A percentile compares a stretch with the other conserved stretches of the same genome.
phyloP scores from a whole-genome alignment of 2,329 filamentous ascomycete species.

The Xylariaceae sp. region DNA sequence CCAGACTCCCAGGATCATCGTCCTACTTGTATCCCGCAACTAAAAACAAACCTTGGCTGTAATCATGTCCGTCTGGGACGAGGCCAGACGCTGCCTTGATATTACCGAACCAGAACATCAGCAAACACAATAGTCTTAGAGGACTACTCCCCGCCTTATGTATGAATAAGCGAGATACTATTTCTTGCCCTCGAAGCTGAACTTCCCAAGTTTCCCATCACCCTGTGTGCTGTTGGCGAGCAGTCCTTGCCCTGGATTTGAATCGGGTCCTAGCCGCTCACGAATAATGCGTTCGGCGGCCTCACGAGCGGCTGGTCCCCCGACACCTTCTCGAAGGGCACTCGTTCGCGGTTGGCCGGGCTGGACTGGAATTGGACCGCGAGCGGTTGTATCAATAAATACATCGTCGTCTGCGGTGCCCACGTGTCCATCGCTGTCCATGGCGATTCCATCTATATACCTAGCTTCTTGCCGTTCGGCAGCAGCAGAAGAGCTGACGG shows the following conservation, averaged over 20 bases:
- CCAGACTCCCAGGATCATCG: too few relatives aligned
- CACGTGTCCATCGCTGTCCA: constrained; percentile 46
- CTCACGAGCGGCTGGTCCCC: constrained; percentile 40
- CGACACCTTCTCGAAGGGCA: constrained; percentile 33
- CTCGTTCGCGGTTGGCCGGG: constrained; percentile 35
- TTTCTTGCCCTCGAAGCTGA: constrained; percentile 56
- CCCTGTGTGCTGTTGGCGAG: constrained; percentile 41
- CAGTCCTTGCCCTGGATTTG: constrained; percentile 38
- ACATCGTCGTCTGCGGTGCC: constrained; percentile 42
- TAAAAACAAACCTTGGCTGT: too few relatives aligned
- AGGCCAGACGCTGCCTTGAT: too few relatives aligned
- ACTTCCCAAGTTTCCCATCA: constrained; percentile 50
- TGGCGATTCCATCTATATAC: constrained; percentile 63
- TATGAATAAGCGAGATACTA: too few relatives aligned
- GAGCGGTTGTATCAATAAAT: constrained; percentile 62
- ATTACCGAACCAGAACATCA: too few relatives aligned
- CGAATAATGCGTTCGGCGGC: constrained; percentile 62
- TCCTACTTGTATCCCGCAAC: too few relatives aligned
- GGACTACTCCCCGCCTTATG: too few relatives aligned
- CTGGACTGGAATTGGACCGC: constrained; percentile 49
- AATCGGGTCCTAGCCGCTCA: constrained; percentile 53
- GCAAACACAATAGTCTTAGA: too few relatives aligned
- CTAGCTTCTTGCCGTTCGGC: constrained; percentile 57
- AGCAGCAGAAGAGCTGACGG: constrained; percentile 42
- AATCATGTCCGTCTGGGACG: too few relatives aligned